A percentile compares a stretch with the other conserved stretches of the same genome.
These are phyloP conservation scores for Coniferiporia sulphurascens DNA, from an alignment of 1,284 basidiomycete species.

Conservation along the genomic window DNA sequence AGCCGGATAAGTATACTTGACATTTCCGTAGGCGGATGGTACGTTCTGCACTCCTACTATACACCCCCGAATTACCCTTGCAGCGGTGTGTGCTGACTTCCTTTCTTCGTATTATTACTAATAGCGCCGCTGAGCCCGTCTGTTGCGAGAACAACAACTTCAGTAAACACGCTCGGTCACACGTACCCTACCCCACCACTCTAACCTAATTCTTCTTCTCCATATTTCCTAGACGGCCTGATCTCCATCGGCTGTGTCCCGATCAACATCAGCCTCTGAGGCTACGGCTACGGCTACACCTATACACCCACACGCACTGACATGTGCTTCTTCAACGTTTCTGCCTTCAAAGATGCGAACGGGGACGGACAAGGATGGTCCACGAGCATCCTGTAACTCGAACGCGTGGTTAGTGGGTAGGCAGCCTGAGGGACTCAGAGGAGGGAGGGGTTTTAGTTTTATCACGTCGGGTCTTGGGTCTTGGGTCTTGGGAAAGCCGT, in stretches of 20 bases:
- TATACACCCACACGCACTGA: too few relatives aligned
- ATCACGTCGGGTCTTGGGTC: too few relatives aligned
- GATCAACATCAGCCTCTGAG: background rate
- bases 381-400: too few relatives aligned
- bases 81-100: background rate
- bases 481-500: too few relatives aligned
- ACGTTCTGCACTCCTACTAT: background rate
- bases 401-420: too few relatives aligned
- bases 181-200: background rate
- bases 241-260: background rate
- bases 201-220: background rate
- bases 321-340: too few relatives aligned
- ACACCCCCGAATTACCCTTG: too few relatives aligned
- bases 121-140: background rate
- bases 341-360: background rate
- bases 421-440: too few relatives aligned
- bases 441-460: too few relatives aligned
- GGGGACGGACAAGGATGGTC: too few relatives aligned
- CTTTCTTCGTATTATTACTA: background rate
- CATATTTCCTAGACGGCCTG: background rate
- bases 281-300: too few relatives aligned
- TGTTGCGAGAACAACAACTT: constrained; percentile 2
- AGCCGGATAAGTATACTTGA: background rate
- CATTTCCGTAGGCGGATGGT: background rate
- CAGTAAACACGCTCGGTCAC: background rate